phyloP scores from a whole-genome alignment of 2,329 filamentous ascomycete species.

The Lasiodiplodia sp. region DNA sequence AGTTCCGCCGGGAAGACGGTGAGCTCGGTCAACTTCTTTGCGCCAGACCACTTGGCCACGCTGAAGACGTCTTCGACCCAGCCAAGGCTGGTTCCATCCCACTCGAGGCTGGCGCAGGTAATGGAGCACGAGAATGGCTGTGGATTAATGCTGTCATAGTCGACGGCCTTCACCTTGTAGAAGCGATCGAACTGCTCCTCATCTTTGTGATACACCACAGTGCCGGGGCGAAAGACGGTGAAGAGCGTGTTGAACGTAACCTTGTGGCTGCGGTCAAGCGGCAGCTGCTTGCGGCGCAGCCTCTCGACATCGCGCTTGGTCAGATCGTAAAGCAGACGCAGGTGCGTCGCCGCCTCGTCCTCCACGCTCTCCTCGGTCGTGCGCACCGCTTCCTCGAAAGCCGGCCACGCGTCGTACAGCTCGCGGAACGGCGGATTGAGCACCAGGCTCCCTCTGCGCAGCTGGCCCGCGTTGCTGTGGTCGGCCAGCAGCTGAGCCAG shows the following conservation, averaged over 20 bases:
- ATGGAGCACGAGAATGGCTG: neutral
- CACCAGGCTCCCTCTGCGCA: neutral
- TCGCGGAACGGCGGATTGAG: neutral
- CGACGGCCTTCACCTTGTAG: neutral
- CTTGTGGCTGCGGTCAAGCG: neutral
- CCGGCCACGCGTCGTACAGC: constrained; percentile 1
- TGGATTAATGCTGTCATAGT: neutral
- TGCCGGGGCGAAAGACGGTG: neutral
- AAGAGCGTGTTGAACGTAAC: neutral
- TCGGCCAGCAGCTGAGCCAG: neutral
- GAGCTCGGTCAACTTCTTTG: neutral
- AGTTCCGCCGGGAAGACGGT: neutral
- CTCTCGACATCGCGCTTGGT: neutral
- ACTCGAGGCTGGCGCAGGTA: neutral
- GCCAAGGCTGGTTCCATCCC: neutral
- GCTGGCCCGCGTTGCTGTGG: neutral
- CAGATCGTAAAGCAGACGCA: neutral
- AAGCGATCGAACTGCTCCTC: neutral
- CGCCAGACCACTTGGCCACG: neutral
- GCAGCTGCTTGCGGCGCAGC: constrained; percentile 1
- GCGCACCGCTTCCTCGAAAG: neutral
- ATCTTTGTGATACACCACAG: neutral
- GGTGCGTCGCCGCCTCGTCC: neutral
- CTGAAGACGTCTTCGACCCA: neutral
- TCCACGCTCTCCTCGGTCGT: neutral